phyloP scores from a whole-genome alignment of 2,329 filamentous ascomycete species.

The Aphanoascus verrucosus region DNA sequence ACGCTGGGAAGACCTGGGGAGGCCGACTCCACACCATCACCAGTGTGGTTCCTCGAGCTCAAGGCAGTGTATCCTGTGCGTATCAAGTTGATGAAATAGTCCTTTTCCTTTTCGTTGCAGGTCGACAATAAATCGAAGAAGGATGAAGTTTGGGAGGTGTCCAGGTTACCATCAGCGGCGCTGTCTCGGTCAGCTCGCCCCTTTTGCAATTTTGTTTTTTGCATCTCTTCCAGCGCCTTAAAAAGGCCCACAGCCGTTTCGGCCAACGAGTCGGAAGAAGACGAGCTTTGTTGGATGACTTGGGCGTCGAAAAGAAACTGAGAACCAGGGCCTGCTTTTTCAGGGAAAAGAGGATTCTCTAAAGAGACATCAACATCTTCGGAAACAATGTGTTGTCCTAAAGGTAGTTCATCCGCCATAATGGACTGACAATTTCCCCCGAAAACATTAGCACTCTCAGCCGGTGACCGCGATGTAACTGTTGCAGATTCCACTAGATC shows the following conservation, averaged over 20 bases:
- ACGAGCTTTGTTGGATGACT: background rate
- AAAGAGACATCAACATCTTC: background rate
- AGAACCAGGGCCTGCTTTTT: background rate
- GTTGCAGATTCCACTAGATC: no score
- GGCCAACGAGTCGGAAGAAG: constrained; percentile 19
- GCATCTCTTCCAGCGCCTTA: constrained; percentile 22
- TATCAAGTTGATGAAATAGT: constrained; percentile 20
- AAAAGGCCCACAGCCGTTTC: constrained; percentile 27
- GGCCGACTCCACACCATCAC: background rate
- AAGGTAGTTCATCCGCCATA: no score
- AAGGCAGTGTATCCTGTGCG: background rate
- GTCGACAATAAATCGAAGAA: constrained; percentile 7
- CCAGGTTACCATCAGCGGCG: background rate
- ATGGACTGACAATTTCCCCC: no score
- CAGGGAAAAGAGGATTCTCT: background rate
- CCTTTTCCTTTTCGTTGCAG: constrained; percentile 18
- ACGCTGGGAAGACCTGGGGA: background rate
- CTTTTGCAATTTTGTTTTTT: constrained; percentile 20
- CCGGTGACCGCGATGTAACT: no score
- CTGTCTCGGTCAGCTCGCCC: constrained; percentile 11
- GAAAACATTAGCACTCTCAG: no score
- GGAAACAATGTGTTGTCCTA: background rate
- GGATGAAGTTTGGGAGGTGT: background rate
- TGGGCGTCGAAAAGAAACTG: background rate
- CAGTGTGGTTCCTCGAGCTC: background rate